These are phyloP conservation scores for Gastrolobium villosum DNA, from an alignment of 306 rosid species.

Conservation along the genomic window DNA sequence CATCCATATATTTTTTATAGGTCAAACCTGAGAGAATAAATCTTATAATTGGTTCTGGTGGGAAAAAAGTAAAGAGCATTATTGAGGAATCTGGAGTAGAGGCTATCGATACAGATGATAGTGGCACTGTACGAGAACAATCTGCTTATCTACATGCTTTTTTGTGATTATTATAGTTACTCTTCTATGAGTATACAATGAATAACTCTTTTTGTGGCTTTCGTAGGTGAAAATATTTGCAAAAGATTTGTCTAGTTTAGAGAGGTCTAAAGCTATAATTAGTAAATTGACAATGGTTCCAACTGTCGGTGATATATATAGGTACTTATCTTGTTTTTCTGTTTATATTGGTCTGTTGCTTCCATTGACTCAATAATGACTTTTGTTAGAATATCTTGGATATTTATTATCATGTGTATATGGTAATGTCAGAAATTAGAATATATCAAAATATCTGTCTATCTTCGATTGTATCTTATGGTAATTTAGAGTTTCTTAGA, in stretches of 20 bases:
- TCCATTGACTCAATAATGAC: slow-evolving; percentile 10
- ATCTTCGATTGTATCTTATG: too few relatives aligned
- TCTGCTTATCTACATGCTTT: slow-evolving; percentile 32
- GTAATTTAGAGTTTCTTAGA: too few relatives aligned
- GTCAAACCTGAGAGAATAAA: slow-evolving; percentile 83
- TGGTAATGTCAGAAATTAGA: too few relatives aligned
- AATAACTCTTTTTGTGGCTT: slow-evolving; percentile 47
- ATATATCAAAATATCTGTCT: too few relatives aligned
- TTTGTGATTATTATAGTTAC: slow-evolving; percentile 37
- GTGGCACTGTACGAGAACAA: slow-evolving; percentile 79
- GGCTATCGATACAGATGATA: slow-evolving; percentile 78
- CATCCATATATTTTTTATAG: slow-evolving; percentile 53
- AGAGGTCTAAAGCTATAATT: slow-evolving; percentile 86
- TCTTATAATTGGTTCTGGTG: slow-evolving; percentile 92
- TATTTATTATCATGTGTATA: too few relatives aligned
- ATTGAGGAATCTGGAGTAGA: slow-evolving; percentile 95
- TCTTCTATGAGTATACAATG: slow-evolving; percentile 1
- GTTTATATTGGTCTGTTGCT: slow-evolving; percentile 35
- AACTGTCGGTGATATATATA: slow-evolving; percentile 83
- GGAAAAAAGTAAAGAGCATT: slow-evolving; percentile 94
- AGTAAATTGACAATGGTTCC: slow-evolving; percentile 93
- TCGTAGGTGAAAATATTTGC: slow-evolving; percentile 92
- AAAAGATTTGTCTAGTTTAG: slow-evolving; percentile 80
- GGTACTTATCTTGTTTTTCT: slow-evolving; percentile 61
- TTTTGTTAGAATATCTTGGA: too few relatives aligned